Evolutionary conservation across 768 basidiomycete species (phyloP), one percentile per base, ranked within the genome.

Genomic region (Termitomyces sp.): DNA sequence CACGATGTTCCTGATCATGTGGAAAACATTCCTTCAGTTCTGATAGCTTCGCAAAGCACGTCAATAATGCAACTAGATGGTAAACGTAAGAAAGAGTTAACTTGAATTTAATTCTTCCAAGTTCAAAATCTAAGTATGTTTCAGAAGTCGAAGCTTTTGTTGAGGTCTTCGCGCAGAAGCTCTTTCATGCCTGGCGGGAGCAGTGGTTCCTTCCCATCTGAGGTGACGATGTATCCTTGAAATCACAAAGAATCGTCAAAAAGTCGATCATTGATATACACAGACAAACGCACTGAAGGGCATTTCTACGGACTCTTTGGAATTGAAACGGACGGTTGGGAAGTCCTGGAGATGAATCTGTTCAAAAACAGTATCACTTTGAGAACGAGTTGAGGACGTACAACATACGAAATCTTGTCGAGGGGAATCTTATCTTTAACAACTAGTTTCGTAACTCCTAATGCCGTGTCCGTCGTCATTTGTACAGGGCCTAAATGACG

Each of bases 381-480:
- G 36, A 27, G 18, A 44, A 20, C 33, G 15, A 51, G 1, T 11
- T 18, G n/a, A 30, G 20, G 18, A 70, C 88, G 51, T 65, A 91
- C 91, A 18, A 87, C 71, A 61, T 86, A 93, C 1, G 84, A 83
- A 50, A 98, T 93, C 39, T 88, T 71, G 51, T 84, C 76, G 16
- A 98, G 75, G 0, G 83, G 79, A 33, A 86, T 86, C 82, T 84
- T 80, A 69, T 95, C 91, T 49, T 86, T 72, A 0, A 94, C 86
- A 16, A 95, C 88, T 4, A 83, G 72, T 68, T 93, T 95, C 0
- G 93, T 93, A 4, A 97, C 96, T 5, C 89, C 93, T 0, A 98
- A 77, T 1, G 96, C 96, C 1, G 96, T 98, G 73, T 99, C 96
- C 0, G 97, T 99, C 34, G 97, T 98, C 97, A 99, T 99, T 73